A percentile compares a stretch with the other conserved stretches of the same genome.
phyloP scores from a whole-genome alignment of 1,139 yeast species.

The Saccharomyces uvarum region DNA sequence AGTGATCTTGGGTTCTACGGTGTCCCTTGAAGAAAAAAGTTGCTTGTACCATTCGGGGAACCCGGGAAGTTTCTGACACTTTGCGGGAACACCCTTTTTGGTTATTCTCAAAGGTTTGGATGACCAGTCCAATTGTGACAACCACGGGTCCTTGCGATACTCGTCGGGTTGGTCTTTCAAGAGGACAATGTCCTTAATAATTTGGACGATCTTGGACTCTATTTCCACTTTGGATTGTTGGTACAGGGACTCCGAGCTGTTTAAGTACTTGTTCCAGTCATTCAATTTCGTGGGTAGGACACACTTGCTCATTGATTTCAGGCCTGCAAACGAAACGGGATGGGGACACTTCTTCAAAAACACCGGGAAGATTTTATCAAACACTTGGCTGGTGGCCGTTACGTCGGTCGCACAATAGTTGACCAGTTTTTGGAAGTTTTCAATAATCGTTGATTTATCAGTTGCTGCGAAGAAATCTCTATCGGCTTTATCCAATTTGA shows the following conservation, averaged over 20 bases:
- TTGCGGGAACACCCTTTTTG: slow-evolving; percentile 68
- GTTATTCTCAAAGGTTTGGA: slow-evolving; percentile 52
- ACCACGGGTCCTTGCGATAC: slow-evolving; percentile 67
- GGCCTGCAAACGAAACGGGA: slow-evolving; percentile 89
- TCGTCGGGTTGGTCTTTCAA: slow-evolving; percentile 31
- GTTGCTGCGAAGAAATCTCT: slow-evolving; percentile 57
- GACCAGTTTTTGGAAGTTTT: slow-evolving; percentile 54
- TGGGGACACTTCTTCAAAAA: slow-evolving; percentile 73
- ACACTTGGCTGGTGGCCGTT: slow-evolving; percentile 61
- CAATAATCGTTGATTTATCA: slow-evolving; percentile 49
- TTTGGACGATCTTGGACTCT: slow-evolving; percentile 46
- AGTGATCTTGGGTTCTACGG: slow-evolving; percentile 47
- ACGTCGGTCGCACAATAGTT: slow-evolving; percentile 85
- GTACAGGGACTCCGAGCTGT: slow-evolving; percentile 61
- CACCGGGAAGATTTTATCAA: slow-evolving; percentile 59
- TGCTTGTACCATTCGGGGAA: slow-evolving; percentile 92
- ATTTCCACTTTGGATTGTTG: slow-evolving; percentile 52
- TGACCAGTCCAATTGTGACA: slow-evolving; percentile 83
- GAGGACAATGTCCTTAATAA: slow-evolving; percentile 55
- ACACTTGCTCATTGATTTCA: slow-evolving; percentile 66
- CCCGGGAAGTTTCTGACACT: slow-evolving; percentile 78
- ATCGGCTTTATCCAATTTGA: slow-evolving; percentile 55
- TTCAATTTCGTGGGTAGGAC: slow-evolving; percentile 68
- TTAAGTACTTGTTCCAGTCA: slow-evolving; percentile 64
- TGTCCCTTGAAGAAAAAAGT: slow-evolving; percentile 45